Evolutionary conservation across 23 red algal genomes (phyloP).

Genomic region (Gracilaria caudata): DNA sequence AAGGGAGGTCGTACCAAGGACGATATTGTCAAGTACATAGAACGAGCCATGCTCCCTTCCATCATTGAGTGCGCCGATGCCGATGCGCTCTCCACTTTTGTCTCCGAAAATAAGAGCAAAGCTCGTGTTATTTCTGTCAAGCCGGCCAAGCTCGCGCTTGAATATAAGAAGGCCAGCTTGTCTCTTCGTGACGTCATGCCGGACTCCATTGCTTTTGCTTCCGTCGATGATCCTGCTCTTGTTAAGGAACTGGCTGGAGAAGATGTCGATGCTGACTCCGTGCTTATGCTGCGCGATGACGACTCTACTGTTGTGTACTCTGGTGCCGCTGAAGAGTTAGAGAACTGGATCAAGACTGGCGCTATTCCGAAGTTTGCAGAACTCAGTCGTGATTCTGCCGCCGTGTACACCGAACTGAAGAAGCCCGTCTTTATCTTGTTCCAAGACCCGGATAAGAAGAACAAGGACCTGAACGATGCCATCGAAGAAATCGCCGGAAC

Average conservation of each 20-base stretch:
- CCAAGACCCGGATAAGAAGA: slow-evolving; percentile 65
- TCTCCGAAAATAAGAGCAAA: slow-evolving; percentile 66
- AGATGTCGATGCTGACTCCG: slow-evolving; percentile 48
- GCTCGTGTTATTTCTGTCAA: slow-evolving; percentile 33
- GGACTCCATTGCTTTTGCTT: slow-evolving; percentile 64
- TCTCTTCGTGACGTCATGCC: slow-evolving; percentile 69
- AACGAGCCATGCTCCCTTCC: slow-evolving; percentile 54
- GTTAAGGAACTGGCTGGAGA: slow-evolving; percentile 35
- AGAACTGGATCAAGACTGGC: slow-evolving; percentile 35
- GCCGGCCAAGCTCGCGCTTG: slow-evolving; percentile 42
- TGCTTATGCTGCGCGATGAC: slow-evolving; percentile 52
- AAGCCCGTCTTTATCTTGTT: slow-evolving; percentile 76
- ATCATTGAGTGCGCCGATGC: slow-evolving; percentile 41
- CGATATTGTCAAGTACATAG: slow-evolving; percentile 74
- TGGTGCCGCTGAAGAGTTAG: slow-evolving; percentile 50
- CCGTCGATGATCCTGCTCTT: slow-evolving; percentile 38
- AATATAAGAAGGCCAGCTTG: slow-evolving; percentile 63
- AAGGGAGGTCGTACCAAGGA: slow-evolving; percentile 88
- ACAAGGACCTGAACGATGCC: slow-evolving; percentile 36
- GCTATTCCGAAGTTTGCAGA: slow-evolving; percentile 68
- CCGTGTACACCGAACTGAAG: slow-evolving; percentile 73
- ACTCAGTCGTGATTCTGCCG: slow-evolving; percentile 68
- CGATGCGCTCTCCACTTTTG: slow-evolving; percentile 53
- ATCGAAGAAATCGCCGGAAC: slow-evolving; percentile 68
- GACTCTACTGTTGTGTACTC: slow-evolving; percentile 34